Conservation (phyloP, 2,329 filamentous ascomycete genomes). For the Calcarisporium arbuscula region DNA sequence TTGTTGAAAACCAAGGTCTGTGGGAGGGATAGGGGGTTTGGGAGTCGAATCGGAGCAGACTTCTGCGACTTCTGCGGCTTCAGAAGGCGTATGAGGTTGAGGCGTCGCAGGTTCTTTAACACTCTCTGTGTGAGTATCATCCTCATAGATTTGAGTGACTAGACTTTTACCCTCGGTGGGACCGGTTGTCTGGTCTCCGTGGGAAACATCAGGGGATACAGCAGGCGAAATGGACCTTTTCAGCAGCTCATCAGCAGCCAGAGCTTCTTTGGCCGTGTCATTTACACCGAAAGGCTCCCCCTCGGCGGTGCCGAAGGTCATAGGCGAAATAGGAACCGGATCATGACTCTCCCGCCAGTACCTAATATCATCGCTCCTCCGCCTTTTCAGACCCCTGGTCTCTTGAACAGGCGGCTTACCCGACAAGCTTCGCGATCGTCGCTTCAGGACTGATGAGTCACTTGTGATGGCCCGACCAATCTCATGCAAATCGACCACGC, state of each 20-base stretch:
- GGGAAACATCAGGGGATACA: constrained; percentile 51
- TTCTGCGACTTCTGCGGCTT: too few species aligned
- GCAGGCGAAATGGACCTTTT: constrained; percentile 26
- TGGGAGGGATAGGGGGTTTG: constrained; percentile 25
- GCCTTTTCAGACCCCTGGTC: constrained; percentile 29
- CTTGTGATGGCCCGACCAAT: constrained; percentile 59
- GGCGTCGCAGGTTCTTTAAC: constrained; percentile 47
- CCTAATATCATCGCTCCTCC: constrained; percentile 57
- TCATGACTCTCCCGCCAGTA: constrained; percentile 59
- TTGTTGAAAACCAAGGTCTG: constrained; percentile 39
- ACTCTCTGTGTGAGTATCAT: constrained; percentile 46
- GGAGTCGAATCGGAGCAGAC: constrained; percentile 42
- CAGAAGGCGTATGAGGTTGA: too few species aligned
- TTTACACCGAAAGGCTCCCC: constrained; percentile 22
- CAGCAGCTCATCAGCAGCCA: constrained; percentile 25
- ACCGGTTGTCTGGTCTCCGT: constrained; percentile 40
- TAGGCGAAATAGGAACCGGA: constrained; percentile 42
- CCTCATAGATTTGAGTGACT: constrained; percentile 43
- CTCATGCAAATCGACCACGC: constrained; percentile 32
- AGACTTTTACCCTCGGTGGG: constrained; percentile 47
- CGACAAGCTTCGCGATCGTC: constrained; percentile 55
- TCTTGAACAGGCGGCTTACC: constrained; percentile 34
- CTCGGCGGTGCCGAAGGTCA: constrained; percentile 40
- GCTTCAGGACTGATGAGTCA: constrained; percentile 40
- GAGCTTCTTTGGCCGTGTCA: constrained; percentile 24